Evolutionary conservation across 768 basidiomycete genomes (phyloP), one percentile per base, ranked within the genome.

Genomic region (Trametes maxima): DNA sequence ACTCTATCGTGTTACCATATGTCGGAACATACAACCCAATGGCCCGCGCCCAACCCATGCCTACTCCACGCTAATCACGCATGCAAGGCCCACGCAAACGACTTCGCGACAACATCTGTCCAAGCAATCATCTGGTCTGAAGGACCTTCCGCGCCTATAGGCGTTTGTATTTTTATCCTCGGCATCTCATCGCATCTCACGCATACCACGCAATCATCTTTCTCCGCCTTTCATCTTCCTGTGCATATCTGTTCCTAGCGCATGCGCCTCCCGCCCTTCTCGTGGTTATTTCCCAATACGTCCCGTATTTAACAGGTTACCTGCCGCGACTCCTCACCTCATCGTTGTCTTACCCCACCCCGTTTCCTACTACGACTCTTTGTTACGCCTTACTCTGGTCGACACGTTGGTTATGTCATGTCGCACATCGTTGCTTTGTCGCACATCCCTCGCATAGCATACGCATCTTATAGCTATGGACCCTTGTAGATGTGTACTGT

Each of bases 381-480:
- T 51, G n/a, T 40, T 49, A 14, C 16, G 21, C 21, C 7, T 25
- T 28, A 42, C 19, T 11, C 40, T 36, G 25, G 52, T 16, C 37
- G 33, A 39, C 46, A 45, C 45, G 48, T 22, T 45, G 57, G 33
- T 58, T 57, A 50, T 62, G 55, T 39, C 50, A 44, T 54, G 55
- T 54, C 52, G 55, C 35, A 52, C 40, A 54, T 25, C 39, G 21
- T 63, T 40, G 62, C 62, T 63, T 59, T 63, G 62, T 63, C 52
- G 43, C 61, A 39, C 39, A 52, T 37, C 36, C 46, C 40, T 58
- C 62, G 52, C 52, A 58, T 59, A 54, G 62, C 62, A 47, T 63
- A 58, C 57, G 45, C 62, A 49, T 58, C 43, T 57, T 63, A 48
- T 59, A 54, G 57, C 62, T 60, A 28, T 51, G 60, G 60, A 46